Evolutionary conservation across 192 early-diverging fungal species (phyloP).

Genomic region (Entophlyctis luteolus): DNA sequence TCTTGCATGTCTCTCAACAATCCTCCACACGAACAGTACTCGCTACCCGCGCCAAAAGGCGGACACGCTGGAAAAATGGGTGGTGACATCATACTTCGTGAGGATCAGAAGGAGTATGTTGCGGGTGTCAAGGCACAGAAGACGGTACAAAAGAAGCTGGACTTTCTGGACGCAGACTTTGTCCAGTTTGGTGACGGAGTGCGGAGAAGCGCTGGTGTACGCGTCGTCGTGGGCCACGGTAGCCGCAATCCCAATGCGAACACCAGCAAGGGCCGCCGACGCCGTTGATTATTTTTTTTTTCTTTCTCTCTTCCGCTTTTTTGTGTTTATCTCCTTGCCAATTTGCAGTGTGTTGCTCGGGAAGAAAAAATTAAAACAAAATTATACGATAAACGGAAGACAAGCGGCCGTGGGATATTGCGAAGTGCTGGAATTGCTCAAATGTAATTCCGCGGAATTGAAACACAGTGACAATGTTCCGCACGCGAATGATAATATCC

Average conservation of each 20-base stretch:
- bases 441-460: too few relatives aligned
- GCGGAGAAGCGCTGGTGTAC: neutral
- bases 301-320: too few relatives aligned
- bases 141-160: slow-evolving; percentile 12
- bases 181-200: slow-evolving; percentile 16
- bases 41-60: slow-evolving; percentile 78
- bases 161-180: slow-evolving; percentile 1
- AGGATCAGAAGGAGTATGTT: slow-evolving; percentile 86
- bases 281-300: neutral
- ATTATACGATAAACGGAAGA: too few relatives aligned
- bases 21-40: slow-evolving; percentile 48
- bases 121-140: slow-evolving; percentile 33
- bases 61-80: slow-evolving; percentile 56
- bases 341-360: too few relatives aligned
- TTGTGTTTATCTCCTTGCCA: too few relatives aligned
- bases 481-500: too few relatives aligned
- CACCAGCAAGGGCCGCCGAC: slow-evolving; percentile 15
- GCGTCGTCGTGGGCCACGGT: slow-evolving; percentile 41
- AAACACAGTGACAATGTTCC: too few relatives aligned
- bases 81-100: slow-evolving; percentile 72
- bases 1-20: neutral
- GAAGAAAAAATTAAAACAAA: too few relatives aligned
- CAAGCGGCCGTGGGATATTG: too few relatives aligned
- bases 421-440: too few relatives aligned
- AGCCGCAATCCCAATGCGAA: slow-evolving; percentile 44